A percentile compares a stretch with the other conserved stretches of the same genome.
Conservation (phyloP, 805 yeast species). For the Candida patagonica region DNA sequence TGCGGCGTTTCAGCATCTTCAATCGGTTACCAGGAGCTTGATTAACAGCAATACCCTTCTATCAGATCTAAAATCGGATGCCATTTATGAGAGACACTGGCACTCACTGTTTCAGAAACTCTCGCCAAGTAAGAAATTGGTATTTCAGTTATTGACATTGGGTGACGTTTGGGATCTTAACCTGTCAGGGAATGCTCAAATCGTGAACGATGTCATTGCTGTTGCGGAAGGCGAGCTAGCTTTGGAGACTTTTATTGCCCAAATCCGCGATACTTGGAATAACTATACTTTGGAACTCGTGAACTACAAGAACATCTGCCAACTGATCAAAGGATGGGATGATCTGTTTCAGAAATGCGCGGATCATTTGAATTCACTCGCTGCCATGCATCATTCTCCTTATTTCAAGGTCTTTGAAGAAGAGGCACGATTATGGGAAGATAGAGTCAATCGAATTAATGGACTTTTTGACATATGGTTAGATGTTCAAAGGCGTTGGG, state of each 20-base stretch:
- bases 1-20: constrained; percentile 56
- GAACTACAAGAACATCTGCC: constrained; percentile 41
- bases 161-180: constrained; percentile 57
- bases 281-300: constrained; percentile 42
- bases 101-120: constrained; percentile 33
- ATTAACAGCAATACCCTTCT: constrained; percentile 34
- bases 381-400: constrained; percentile 63
- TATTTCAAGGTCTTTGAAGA: constrained; percentile 52
- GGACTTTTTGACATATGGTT: constrained; percentile 60
- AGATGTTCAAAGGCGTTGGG: constrained; percentile 84
- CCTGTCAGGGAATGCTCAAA: constrained; percentile 35
- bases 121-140: constrained; percentile 8
- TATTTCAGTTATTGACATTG: constrained; percentile 31
- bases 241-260: constrained; percentile 46
- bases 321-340: constrained; percentile 63
- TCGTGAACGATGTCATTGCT: constrained; percentile 40
- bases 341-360: constrained; percentile 45
- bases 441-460: constrained; percentile 41
- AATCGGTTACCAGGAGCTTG: constrained; percentile 34
- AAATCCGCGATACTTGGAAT: constrained; percentile 51
- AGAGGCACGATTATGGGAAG: constrained; percentile 46
- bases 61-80: constrained; percentile 42
- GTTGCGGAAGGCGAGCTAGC: constrained; percentile 67
- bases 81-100: constrained; percentile 65
- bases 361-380: constrained; percentile 52